These are phyloP conservation scores for Arachnomyces sp. DNA, from an alignment of 2,329 filamentous ascomycete genomes.

Conservation along the genomic window DNA sequence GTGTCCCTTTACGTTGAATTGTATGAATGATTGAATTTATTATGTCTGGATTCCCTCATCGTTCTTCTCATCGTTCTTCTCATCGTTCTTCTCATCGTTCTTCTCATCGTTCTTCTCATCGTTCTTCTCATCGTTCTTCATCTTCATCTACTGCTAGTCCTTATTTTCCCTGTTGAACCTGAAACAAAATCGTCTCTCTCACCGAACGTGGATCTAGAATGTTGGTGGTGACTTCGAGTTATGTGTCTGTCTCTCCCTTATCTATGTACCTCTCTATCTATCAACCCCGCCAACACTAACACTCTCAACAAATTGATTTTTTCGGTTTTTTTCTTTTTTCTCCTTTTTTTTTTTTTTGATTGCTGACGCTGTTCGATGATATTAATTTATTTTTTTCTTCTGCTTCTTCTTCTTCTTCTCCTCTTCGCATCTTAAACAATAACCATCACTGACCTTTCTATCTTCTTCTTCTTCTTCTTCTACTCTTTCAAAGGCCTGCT, in stretches of 20 bases:
- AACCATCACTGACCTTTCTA: background rate
- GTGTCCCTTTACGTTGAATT: no score
- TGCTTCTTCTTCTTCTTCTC: background rate
- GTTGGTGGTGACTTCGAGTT: background rate
- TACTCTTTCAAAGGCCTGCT: conserved; percentile 3
- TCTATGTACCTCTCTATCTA: background rate
- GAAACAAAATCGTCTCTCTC: no score
- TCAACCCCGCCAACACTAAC: conserved; percentile 1
- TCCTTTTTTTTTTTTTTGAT: conserved; percentile 1
- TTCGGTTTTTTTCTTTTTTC: background rate
- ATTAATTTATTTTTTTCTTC: conserved; percentile 4
- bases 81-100: no score
- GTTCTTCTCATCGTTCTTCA: no score
- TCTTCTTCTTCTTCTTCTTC: background rate
- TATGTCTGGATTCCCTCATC: no score
- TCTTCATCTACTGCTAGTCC: no score
- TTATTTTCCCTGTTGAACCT: no score
- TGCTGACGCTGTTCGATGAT: background rate
- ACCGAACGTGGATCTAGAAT: background rate
- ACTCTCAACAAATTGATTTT: conserved; percentile 5
- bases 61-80: no score
- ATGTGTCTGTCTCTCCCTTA: background rate
- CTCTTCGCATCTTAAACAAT: conserved; percentile 8
- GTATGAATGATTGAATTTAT: no score
- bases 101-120: no score